Evolutionary conservation across 495 filamentous ascomycete species (phyloP), one percentile per base, ranked within the genome.

Genomic region (Filosporella fistucella): DNA sequence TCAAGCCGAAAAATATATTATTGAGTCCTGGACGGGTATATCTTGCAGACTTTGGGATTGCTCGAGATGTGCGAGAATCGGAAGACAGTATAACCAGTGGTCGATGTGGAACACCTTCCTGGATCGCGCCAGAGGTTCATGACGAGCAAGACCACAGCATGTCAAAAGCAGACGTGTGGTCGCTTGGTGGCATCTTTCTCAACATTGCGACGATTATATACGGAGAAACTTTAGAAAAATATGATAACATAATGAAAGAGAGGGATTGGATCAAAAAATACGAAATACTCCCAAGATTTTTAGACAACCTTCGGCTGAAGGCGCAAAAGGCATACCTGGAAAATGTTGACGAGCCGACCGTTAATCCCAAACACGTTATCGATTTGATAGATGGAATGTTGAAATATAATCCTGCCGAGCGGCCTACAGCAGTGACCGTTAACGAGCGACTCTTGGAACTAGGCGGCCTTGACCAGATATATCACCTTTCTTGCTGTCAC

Each of bases 1-100:
- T 74, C 45, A 74, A 74, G 49, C 70, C 70, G 3, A 45, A 58
- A 35, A 71, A 74, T 38, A 66, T 74, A 13, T 54, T 72, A 13
- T 46, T 74, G 12, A 56, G 68, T 17, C 38, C 40, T 24, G 54
- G 45, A 8, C 49, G 41, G 7, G 54, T 74, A 14, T 58, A 60
- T 16, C 49, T 72, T 9, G 55, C 70, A 16, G 70, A 74, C 45
- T 74, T 74, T 55, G 67, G 69, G 2, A 57, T 62, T 7, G 57
- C 67, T 10, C 44, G 42, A 32, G 64, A 64, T 47, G 68, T 60
- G 45, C 53, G 42, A 17, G 47, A 47, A 21, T 40, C 23, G 2
- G 34, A 45, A 23, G 33, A 43, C 11, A 58, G 55, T 39, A 65
- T 59, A 4, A 61, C 61, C 43, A 50, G 13, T 26, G 56, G 29